Percentiles rank a stretch among this genome's conserved stretches.
phyloP scores from a whole-genome alignment of 2,329 filamentous ascomycete species.

The Sporothrix pseudoabietina region DNA sequence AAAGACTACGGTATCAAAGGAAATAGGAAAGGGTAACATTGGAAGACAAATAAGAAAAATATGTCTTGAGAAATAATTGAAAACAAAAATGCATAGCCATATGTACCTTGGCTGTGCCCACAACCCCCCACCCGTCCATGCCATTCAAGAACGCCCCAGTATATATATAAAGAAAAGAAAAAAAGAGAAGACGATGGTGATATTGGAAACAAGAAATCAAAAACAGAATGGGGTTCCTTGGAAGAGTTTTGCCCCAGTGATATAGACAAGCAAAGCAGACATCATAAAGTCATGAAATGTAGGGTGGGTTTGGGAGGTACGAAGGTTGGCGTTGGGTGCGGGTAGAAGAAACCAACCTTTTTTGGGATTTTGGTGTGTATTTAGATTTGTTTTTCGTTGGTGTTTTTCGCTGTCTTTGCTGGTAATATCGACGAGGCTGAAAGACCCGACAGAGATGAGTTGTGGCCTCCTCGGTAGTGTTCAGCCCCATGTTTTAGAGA shows the following conservation, averaged over 20 bases:
- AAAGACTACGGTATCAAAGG: conserved; percentile 11
- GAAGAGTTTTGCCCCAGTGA: neutral
- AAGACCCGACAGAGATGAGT: neutral
- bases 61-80: neutral
- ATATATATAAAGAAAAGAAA: neutral
- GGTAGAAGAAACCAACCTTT: neutral
- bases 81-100: neutral
- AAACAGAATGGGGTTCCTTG: neutral
- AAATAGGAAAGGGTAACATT: neutral
- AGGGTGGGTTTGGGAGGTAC: neutral
- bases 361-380: neutral
- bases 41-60: neutral
- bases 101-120: neutral
- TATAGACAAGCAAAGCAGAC: conserved; percentile 21
- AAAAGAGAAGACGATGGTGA: neutral
- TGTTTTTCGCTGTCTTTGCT: neutral
- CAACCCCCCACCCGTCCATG: neutral
- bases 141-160: conserved; percentile 18
- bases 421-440: conserved; percentile 15
- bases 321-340: neutral
- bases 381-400: neutral
- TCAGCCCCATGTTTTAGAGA: conserved; percentile 11
- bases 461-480: conserved; percentile 1
- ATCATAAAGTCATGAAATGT: conserved; percentile 22
- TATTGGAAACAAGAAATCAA: neutral